These are phyloP conservation scores for Rostrohypoxylon terebratum DNA, from an alignment of 495 filamentous ascomycete species.

Conservation along the genomic window DNA sequence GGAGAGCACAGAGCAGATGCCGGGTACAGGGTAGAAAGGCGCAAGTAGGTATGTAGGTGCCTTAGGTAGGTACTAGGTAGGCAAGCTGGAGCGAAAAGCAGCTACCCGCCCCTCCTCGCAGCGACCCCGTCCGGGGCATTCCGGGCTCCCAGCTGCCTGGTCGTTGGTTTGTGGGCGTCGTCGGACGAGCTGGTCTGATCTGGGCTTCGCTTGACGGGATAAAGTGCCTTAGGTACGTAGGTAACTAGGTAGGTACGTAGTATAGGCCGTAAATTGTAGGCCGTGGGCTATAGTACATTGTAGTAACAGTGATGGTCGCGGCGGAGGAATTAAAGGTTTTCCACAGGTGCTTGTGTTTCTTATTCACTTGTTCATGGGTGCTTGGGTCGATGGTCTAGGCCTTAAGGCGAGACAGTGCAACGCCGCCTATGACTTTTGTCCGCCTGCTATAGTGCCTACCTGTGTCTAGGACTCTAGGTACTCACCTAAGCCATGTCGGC, in stretches of 20 bases:
- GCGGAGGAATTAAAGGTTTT: background rate
- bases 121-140: background rate
- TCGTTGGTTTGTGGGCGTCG: slow-evolving; percentile 24
- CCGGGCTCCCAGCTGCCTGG: slow-evolving; percentile 34
- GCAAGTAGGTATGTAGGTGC: background rate
- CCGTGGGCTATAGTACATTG: background rate
- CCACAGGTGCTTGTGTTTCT: slow-evolving; percentile 6
- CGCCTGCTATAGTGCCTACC: background rate
- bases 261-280: background rate
- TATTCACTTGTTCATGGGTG: slow-evolving; percentile 10
- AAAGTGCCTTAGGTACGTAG: background rate
- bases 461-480: background rate
- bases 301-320: background rate
- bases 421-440: slow-evolving; percentile 9
- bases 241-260: background rate
- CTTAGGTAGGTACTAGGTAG: background rate
- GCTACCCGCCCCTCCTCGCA: slow-evolving; percentile 1
- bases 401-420: background rate
- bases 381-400: slow-evolving; percentile 9
- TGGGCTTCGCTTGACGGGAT: background rate
- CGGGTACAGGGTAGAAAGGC: too few species aligned
- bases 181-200: slow-evolving; percentile 17
- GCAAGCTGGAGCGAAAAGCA: slow-evolving; percentile 14
- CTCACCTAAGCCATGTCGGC: background rate
- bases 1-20: too few species aligned